A percentile compares a stretch with the other conserved stretches of the same genome.
phyloP scores from a whole-genome alignment of 768 basidiomycete genomes.

The Panus rudis region DNA sequence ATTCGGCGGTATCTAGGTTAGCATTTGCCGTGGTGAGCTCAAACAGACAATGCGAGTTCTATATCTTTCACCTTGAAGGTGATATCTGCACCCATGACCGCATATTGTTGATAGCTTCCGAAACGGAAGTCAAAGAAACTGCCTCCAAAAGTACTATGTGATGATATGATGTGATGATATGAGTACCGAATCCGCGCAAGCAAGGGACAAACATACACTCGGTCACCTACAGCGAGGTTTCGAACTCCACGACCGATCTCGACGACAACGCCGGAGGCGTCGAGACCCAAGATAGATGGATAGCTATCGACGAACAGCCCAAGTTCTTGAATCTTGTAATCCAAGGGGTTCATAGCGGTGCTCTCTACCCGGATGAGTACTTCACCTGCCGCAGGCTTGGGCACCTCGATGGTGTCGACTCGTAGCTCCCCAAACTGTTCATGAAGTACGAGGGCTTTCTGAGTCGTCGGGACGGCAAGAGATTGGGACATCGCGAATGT shows the following conservation, averaged over 20 bases:
- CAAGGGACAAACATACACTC: slow-evolving; percentile 22
- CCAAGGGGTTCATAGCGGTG: slow-evolving; percentile 19
- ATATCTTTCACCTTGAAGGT: slow-evolving; percentile 11
- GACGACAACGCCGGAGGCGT: slow-evolving; percentile 31
- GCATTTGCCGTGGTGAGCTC: neutral
- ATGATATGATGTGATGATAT: slow-evolving; percentile 12
- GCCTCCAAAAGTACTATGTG: slow-evolving; percentile 2
- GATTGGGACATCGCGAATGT: too few relatives aligned
- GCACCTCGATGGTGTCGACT: slow-evolving; percentile 2
- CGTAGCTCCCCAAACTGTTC: slow-evolving; percentile 3
- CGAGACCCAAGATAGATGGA: slow-evolving; percentile 20
- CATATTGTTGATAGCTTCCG: slow-evolving; percentile 20
- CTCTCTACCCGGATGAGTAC: slow-evolving; percentile 20
- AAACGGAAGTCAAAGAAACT: slow-evolving; percentile 5
- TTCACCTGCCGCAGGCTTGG: slow-evolving; percentile 15
- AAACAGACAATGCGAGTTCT: neutral
- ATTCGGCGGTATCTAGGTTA: slow-evolving; percentile 5
- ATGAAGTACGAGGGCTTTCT: slow-evolving; percentile 14
- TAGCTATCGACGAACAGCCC: slow-evolving; percentile 25
- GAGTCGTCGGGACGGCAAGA: too few relatives aligned
- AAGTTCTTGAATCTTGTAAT: slow-evolving; percentile 7
- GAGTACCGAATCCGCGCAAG: slow-evolving; percentile 5
- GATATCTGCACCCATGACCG: slow-evolving; percentile 15
- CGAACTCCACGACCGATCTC: slow-evolving; percentile 31
- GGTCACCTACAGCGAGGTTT: slow-evolving; percentile 33